Percentiles rank a stretch among this genome's conserved stretches.
Conservation (phyloP, 495 filamentous ascomycete genomes). For the Talaromyces trachyspermus region DNA sequence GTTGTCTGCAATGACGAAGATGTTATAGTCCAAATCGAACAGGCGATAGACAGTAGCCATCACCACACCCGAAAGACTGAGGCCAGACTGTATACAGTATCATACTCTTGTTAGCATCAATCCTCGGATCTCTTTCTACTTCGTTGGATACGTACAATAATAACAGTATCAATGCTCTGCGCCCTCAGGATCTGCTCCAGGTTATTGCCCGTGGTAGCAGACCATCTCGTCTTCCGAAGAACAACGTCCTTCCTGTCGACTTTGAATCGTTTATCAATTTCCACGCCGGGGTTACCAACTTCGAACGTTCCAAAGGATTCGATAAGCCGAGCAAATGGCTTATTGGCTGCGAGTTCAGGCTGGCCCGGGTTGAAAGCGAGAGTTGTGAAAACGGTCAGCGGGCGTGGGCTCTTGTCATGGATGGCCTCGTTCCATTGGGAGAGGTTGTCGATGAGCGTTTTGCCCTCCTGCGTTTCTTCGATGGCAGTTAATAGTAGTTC, state of each 20-base stretch:
- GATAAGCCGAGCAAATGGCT: constrained; percentile 26
- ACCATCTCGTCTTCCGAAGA: constrained; percentile 36
- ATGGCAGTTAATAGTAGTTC: constrained; percentile 25
- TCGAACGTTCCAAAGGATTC: constrained; percentile 15
- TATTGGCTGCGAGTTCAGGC: constrained; percentile 23
- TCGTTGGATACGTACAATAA: constrained; percentile 22
- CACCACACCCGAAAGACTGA: constrained; percentile 35
- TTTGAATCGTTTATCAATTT: constrained; percentile 25
- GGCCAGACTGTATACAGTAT: constrained; percentile 24
- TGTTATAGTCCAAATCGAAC: constrained; percentile 37
- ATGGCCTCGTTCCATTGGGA: constrained; percentile 31
- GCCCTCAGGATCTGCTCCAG: constrained; percentile 37
- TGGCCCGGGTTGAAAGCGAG: constrained; percentile 26
- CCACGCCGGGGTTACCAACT: constrained; percentile 11
- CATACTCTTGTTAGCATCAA: not conserved
- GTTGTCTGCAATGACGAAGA: constrained; percentile 37
- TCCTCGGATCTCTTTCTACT: no score
- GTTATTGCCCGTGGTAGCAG: constrained; percentile 30
- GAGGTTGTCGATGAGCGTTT: constrained; percentile 13
- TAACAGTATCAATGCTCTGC: constrained; percentile 33
- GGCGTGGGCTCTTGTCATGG: constrained; percentile 22
- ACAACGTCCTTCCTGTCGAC: constrained; percentile 29
- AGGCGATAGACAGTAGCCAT: constrained; percentile 36
- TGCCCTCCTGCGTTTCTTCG: constrained; percentile 23
- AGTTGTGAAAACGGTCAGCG: constrained; percentile 34